Conservation (phyloP, 805 yeast species). For the Ogataea haglerorum region DNA sequence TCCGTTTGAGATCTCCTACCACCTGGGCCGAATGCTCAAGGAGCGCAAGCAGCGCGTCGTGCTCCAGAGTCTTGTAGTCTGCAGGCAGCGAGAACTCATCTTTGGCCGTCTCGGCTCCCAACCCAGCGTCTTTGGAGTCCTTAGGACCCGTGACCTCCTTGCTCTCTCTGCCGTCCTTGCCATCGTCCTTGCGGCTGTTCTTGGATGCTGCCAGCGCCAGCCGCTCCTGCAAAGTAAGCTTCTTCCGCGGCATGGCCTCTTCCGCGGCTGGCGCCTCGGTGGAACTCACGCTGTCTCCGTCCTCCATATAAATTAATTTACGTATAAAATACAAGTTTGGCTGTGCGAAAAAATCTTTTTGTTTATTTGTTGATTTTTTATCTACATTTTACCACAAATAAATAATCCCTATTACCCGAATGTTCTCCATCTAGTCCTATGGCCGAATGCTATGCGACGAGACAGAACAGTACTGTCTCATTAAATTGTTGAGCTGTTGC, state of each 20-base stretch:
- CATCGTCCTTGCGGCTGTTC: conserved; percentile 18
- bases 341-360: conserved; percentile 2
- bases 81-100: conserved; percentile 15
- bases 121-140: neutral
- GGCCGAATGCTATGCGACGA: conserved; percentile 9
- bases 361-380: neutral
- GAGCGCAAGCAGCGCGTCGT: conserved; percentile 14
- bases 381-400: neutral
- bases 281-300: conserved; percentile 1
- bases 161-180: conserved; percentile 5
- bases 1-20: conserved; percentile 6
- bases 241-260: conserved; percentile 39
- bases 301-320: conserved; percentile 6
- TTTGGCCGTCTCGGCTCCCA: neutral
- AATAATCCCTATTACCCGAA: neutral
- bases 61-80: conserved; percentile 10
- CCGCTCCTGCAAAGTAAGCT: conserved; percentile 80
- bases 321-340: neutral
- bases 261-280: neutral
- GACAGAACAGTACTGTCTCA: conserved; percentile 33
- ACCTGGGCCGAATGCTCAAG: conserved; percentile 8
- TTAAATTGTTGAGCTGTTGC: conserved; percentile 31
- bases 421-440: neutral
- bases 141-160: conserved; percentile 1
- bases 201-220: conserved; percentile 72